These are phyloP conservation scores for Lachnellula cervina DNA, from an alignment of 2,329 filamentous ascomycete species.

Conservation along the genomic window DNA sequence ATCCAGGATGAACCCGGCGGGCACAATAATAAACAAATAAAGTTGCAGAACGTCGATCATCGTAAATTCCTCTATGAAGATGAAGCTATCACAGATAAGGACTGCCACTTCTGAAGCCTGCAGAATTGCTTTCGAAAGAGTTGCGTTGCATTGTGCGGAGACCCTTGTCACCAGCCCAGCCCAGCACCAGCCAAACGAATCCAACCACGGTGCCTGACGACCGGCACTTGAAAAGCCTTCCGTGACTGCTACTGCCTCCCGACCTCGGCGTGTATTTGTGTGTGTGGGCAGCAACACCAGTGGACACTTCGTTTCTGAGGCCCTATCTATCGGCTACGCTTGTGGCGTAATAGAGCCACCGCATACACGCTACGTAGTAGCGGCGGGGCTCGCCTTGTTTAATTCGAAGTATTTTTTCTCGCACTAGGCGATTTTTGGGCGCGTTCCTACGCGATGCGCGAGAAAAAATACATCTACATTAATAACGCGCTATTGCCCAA, in stretches of 20 bases:
- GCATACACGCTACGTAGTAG: too few species aligned
- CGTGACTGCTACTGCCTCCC: conserved; percentile 2
- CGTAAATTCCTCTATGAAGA: neutral
- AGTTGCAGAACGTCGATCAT: conserved; percentile 4
- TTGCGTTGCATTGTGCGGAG: neutral
- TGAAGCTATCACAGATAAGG: neutral
- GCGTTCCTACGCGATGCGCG: too few species aligned
- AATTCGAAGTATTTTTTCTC: too few species aligned
- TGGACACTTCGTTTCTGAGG: neutral
- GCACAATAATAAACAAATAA: neutral
- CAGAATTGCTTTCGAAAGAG: neutral
- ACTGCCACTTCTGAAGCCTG: neutral
- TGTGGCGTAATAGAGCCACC: too few species aligned
- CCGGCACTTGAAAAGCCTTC: conserved; percentile 9
- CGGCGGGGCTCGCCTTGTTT: too few species aligned
- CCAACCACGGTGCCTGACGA: neutral
- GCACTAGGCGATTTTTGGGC: too few species aligned
- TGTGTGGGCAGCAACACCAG: conserved; percentile 9
- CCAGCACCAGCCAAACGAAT: neutral
- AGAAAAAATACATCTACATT: too few species aligned
- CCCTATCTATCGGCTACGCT: neutral
- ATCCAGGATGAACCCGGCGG: neutral
- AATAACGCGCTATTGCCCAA: too few species aligned
- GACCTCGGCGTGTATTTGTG: neutral
- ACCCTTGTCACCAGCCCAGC: neutral